Evolutionary conservation across 495 filamentous ascomycete species (phyloP).

Genomic region (Hyaloscypha variabilis): DNA sequence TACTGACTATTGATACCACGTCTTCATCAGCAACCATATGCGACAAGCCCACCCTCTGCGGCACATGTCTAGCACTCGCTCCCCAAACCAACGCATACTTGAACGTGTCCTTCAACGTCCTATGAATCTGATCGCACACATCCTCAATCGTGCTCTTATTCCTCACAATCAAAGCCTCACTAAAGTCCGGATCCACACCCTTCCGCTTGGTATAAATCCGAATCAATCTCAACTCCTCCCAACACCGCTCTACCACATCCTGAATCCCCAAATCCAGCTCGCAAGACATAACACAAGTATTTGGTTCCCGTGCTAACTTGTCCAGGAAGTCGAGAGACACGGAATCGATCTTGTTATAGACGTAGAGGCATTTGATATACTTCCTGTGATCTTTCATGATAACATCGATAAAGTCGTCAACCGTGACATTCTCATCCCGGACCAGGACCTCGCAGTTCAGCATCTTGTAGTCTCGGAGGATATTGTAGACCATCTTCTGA

Average conservation of each 20-base stretch:
- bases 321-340: conserved; percentile 93
- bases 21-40: conserved; percentile 94
- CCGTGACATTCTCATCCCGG: conserved; percentile 91
- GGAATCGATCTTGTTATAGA: conserved; percentile 99
- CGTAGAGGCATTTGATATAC: conserved; percentile 95
- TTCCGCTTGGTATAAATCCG: conserved; percentile 97
- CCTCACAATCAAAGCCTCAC: conserved; percentile 91
- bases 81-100: conserved; percentile 99
- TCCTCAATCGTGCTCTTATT: conserved; percentile 89
- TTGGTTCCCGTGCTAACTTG: conserved; percentile 84
- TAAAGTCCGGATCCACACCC: conserved; percentile 88
- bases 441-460: conserved; percentile 97
- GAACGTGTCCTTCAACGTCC: conserved; percentile 95
- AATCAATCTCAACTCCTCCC: conserved; percentile 91
- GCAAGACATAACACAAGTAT: conserved; percentile 97
- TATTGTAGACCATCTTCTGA: conserved; percentile 97
- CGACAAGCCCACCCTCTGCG: conserved; percentile 86
- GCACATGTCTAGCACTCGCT: conserved; percentile 90
- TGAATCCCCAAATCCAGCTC: conserved; percentile 96
- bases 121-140: conserved; percentile 94
- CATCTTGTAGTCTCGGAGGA: conserved; percentile 97
- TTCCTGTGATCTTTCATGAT: conserved; percentile 99
- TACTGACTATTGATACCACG: conserved; percentile 94
- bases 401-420: conserved; percentile 98
- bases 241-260: conserved; percentile 93